Evolutionary conservation across 495 filamentous ascomycete species (phyloP), one percentile per base, ranked within the genome.

Genomic region (Wilcoxina mikolae): DNA sequence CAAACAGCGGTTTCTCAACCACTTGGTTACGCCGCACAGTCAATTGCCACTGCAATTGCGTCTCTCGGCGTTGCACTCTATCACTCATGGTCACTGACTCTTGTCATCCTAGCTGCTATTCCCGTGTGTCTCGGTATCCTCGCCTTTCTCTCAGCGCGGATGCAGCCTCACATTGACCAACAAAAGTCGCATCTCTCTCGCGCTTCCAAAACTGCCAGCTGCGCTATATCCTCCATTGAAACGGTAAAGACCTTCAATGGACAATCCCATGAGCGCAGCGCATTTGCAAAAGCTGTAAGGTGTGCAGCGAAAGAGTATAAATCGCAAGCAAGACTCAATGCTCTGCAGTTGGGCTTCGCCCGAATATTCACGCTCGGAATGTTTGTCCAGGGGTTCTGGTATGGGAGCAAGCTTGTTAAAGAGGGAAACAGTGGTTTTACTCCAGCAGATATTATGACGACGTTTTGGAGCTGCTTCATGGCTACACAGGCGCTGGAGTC

Each of bases 331-430:
- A 69, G 75, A 38, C 69, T 78, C 7, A 82, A 79, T 60, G 80
- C 84, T 3, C 58, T 77, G 0, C 87, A 94, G 62, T 77, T 84
- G 53, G 78, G 81, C 0, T 75, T 84, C 43, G 73, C 84, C 41
- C 80, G 82, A 41, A 74, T 94, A 58, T 76, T 85, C 69, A 81
- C 80, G 29, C 76, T 87, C 15, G 73, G 74, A 2, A 82, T 96
- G 69, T 95, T 96, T 53, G 83, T 94, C 0, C 78, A 87, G 59
- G 90, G 89, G 0, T 95, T 98, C 60, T 95, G 85, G 78, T 94
- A 87, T 65, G 89, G 88, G 0, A 78, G 80, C 48, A 67, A 74
- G 1, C 71, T 94, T 4, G 78, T 87, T 18, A 68, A 68, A 10
- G 64, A 69, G 4, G 75, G 73, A 1, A 65, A 74, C 17, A 68